phyloP scores from a whole-genome alignment of 179 eudicot genomes.

The Dionaea muscipula region DNA sequence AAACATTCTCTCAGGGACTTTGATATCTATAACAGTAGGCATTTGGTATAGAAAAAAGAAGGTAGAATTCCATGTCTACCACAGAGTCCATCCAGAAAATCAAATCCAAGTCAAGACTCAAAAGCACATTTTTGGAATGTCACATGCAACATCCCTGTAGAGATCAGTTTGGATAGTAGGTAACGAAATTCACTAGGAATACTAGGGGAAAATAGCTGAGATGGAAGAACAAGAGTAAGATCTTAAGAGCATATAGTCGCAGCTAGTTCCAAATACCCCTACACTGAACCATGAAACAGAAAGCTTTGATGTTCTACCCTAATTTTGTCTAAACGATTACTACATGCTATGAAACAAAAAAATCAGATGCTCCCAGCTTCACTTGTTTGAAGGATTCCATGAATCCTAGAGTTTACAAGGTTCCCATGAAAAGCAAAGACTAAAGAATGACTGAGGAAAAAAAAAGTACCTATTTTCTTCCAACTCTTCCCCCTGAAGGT shows the following conservation, averaged over 20 bases:
- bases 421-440: neutral
- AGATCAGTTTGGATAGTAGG: neutral
- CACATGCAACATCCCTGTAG: neutral
- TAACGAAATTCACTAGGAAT: neutral
- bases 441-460: neutral
- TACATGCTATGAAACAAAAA: too few species aligned
- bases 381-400: too few species aligned
- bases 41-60: too few species aligned
- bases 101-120: neutral
- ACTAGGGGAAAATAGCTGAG: neutral
- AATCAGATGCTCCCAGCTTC: too few species aligned
- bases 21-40: too few species aligned
- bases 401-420: too few species aligned
- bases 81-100: neutral
- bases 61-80: too few species aligned
- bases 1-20: too few species aligned
- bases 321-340: too few species aligned
- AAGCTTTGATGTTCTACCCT: too few species aligned
- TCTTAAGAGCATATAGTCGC: neutral
- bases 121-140: neutral
- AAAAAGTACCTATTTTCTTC: slow-evolving; percentile 72
- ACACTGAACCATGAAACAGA: too few species aligned
- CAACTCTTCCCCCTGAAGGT: slow-evolving; percentile 70
- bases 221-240: neutral
- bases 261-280: neutral